A percentile compares a stretch with the other conserved stretches of the same genome.
Evolutionary conservation across 192 early-diverging fungal species (phyloP).

Genomic region (Glomus cerebriforme): DNA sequence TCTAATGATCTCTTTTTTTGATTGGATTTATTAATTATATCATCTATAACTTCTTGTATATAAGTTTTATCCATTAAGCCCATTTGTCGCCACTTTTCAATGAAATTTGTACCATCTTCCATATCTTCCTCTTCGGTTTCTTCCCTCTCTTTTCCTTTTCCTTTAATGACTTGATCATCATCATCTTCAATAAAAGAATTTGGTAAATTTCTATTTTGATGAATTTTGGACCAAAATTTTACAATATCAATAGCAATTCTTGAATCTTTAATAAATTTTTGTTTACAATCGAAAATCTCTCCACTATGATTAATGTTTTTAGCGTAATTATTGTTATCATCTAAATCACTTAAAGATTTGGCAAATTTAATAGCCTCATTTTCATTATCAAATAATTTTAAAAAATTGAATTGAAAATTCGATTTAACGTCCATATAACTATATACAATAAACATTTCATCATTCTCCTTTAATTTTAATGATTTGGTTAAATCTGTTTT

Average conservation of each 20-base stretch:
- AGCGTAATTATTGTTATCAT: not conserved
- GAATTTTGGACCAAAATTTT: constrained; percentile 19
- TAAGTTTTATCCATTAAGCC: not conserved
- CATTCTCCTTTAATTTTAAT: constrained; percentile 3
- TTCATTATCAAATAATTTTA: constrained; percentile 23
- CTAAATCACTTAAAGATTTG: not conserved
- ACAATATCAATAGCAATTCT: constrained; percentile 14
- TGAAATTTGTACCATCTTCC: not conserved
- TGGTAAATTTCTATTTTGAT: not conserved
- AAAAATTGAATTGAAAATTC: constrained; percentile 11
- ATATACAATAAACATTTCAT: constrained; percentile 22
- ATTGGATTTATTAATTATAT: not conserved
- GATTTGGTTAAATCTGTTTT: not conserved
- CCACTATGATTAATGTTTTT: constrained; percentile 15
- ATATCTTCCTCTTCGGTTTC: not conserved
- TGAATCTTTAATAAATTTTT: not conserved
- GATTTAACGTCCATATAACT: not conserved
- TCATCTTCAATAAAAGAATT: not conserved
- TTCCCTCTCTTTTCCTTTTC: not conserved
- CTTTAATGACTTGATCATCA: no score
- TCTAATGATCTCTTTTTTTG: no score
- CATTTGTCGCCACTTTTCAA: constrained; percentile 1
- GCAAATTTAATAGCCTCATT: constrained; percentile 13
- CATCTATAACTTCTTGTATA: not conserved
- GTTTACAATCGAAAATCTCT: constrained; percentile 19